phyloP scores from a whole-genome alignment of 1,139 yeast genomes.

The Zygosaccharomyces pseudobailii region DNA sequence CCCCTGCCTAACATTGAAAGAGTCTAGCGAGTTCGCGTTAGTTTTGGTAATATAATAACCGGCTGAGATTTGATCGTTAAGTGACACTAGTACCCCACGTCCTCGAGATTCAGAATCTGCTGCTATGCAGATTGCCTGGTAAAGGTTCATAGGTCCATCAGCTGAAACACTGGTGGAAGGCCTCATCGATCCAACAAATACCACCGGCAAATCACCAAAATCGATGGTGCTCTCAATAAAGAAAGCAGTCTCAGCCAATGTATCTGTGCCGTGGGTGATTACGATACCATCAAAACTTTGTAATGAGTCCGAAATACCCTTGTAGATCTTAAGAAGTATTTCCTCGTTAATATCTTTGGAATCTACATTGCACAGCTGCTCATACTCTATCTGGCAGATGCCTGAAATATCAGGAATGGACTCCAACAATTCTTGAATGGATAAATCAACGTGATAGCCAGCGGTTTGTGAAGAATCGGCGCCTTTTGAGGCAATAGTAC shows the following conservation, averaged over 20 bases:
- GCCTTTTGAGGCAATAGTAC: constrained; percentile 69
- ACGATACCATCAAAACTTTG: constrained; percentile 49
- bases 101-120: constrained; percentile 46
- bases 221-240: constrained; percentile 57
- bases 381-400: constrained; percentile 56
- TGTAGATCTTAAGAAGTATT: constrained; percentile 37
- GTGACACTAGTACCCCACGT: constrained; percentile 59
- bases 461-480: constrained; percentile 54
- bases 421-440: constrained; percentile 55
- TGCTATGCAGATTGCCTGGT: constrained; percentile 65
- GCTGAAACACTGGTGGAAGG: constrained; percentile 66
- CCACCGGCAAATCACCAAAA: constrained; percentile 54
- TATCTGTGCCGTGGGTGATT: constrained; percentile 70
- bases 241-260: constrained; percentile 67
- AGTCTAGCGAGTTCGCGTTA: constrained; percentile 63
- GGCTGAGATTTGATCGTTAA: constrained; percentile 63
- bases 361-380: constrained; percentile 61
- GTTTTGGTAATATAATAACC: constrained; percentile 68
- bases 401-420: constrained; percentile 58
- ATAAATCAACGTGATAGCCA: constrained; percentile 62
- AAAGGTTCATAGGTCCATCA: constrained; percentile 69
- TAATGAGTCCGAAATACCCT: constrained; percentile 40
- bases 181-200: constrained; percentile 68
- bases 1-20: constrained; percentile 68
- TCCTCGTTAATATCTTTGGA: constrained; percentile 55